Base-by-base conservation (phyloP, 139 green algal genomes). In the Chara braunii region DNA sequence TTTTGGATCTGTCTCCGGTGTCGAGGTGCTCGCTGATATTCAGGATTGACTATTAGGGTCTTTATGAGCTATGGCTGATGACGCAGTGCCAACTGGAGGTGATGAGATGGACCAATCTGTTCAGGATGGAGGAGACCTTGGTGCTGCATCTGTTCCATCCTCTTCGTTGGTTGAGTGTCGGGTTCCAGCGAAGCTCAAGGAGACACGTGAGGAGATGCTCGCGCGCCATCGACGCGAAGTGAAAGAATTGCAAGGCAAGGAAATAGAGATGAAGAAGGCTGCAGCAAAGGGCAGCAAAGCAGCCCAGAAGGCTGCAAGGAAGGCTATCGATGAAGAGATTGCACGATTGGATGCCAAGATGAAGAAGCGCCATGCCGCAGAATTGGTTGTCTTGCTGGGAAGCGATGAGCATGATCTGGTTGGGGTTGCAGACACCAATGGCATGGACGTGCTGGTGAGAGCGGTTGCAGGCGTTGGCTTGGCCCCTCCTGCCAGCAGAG, bases 231-330 rank as follows among this genome's bases (percentile, higher is more conserved):
- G 8, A 32, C n/a, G n/a, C n/a, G 66, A 75, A 44, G 48, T 43
- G 18, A 71, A 79, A 55, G 75, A 84, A 40, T 33, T 92, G 0
- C 77, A 90, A 1, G 50, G n/a, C 22, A 52, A 70, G 57, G 37
- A 64, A 7, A 62, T 71, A 5, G 34, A 14, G 12, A 59, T 78
- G 26, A 69, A 77, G 37, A 77, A 77, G 24, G 57, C 29, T 7
- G 53, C 53, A 2, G 33, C 58, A 24, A 63, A 72, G 43, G 56
- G 57, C 5, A 79, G 43, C n/a, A 78, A 78, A 51, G 50, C 36
- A 7, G 59, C 48, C 48, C 55, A 78, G 48, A 73, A 78, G 37
- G 62, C 59, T 5, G 51, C 44, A 37, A 57, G 62, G 56, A 65
- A 70, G 37, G 61, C 44, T 14, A 52, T 51, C 0, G 64, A 74